Evolutionary conservation across 768 basidiomycete species (phyloP).

Genomic region (Mycena galopus): DNA sequence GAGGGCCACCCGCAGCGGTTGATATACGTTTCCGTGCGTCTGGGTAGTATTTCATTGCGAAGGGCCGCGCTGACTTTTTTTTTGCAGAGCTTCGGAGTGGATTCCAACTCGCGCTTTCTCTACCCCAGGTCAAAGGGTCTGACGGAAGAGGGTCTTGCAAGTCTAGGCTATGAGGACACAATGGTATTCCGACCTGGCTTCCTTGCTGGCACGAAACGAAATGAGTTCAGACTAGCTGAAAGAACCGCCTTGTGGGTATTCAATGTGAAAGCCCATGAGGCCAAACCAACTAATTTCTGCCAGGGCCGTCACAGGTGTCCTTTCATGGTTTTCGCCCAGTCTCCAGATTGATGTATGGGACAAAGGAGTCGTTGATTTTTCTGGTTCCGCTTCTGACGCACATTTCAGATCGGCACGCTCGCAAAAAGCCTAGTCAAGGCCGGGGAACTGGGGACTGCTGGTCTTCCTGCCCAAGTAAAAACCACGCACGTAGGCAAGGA

Average conservation of each 20-base stretch:
- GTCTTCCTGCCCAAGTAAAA: slow-evolving; percentile 57
- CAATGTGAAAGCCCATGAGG: not conserved
- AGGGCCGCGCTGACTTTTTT: not conserved
- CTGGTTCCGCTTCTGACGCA: slow-evolving; percentile 7
- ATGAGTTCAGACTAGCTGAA: slow-evolving; percentile 56
- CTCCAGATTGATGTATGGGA: slow-evolving; percentile 59
- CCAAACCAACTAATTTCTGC: not conserved
- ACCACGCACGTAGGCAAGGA: slow-evolving; percentile 57
- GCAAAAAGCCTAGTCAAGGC: slow-evolving; percentile 68
- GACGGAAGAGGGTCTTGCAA: slow-evolving; percentile 77
- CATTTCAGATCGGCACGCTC: slow-evolving; percentile 61
- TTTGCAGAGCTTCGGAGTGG: slow-evolving; percentile 62
- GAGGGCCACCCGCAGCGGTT: slow-evolving; percentile 65
- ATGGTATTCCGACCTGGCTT: slow-evolving; percentile 76
- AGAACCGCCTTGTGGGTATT: slow-evolving; percentile 55
- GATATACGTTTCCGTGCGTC: slow-evolving; percentile 78
- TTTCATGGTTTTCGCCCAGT: slow-evolving; percentile 53
- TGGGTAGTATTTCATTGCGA: not conserved
- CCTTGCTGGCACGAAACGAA: slow-evolving; percentile 63
- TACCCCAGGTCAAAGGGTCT: slow-evolving; percentile 76
- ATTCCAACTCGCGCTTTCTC: slow-evolving; percentile 62
- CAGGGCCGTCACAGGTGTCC: slow-evolving; percentile 53
- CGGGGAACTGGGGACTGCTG: slow-evolving; percentile 66
- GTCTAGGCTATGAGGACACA: slow-evolving; percentile 77
- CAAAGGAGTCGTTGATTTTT: not conserved